phyloP scores from a whole-genome alignment of 768 basidiomycete species.

The Pleurotus salmoneostramineus region DNA sequence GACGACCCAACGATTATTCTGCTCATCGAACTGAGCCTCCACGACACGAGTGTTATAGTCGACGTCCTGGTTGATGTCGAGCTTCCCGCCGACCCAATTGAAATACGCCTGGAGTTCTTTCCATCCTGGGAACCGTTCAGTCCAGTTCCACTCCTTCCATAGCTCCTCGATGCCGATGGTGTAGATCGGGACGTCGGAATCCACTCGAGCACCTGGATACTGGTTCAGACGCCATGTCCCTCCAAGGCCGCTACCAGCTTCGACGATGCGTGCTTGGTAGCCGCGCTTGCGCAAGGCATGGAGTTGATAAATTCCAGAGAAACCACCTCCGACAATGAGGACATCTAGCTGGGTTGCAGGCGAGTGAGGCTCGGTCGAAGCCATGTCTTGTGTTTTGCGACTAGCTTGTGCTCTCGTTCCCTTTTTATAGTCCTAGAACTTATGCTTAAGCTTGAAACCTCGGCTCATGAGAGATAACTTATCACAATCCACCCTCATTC shows the following conservation, averaged over 20 bases:
- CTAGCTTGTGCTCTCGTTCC: neutral
- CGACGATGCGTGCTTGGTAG: neutral
- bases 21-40: conserved; percentile 16
- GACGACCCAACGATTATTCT: conserved; percentile 17
- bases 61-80: conserved; percentile 18
- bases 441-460: no score
- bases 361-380: neutral
- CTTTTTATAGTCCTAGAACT: neutral
- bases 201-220: conserved; percentile 7
- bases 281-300: neutral
- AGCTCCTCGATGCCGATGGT: conserved; percentile 1
- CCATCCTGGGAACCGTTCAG: neutral
- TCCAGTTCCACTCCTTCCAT: conserved; percentile 1
- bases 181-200: conserved; percentile 5
- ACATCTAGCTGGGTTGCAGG: neutral
- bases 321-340: conserved; percentile 2
- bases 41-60: conserved; percentile 19
- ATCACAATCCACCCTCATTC: no score
- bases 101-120: conserved; percentile 16
- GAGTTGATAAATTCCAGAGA: neutral
- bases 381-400: neutral
- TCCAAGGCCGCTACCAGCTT: conserved; percentile 14
- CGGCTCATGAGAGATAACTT: no score
- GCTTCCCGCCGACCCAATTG: conserved; percentile 19
- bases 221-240: neutral